Evolutionary conservation across 768 basidiomycete species (phyloP).

Genomic region (Tulasnella sp.): DNA sequence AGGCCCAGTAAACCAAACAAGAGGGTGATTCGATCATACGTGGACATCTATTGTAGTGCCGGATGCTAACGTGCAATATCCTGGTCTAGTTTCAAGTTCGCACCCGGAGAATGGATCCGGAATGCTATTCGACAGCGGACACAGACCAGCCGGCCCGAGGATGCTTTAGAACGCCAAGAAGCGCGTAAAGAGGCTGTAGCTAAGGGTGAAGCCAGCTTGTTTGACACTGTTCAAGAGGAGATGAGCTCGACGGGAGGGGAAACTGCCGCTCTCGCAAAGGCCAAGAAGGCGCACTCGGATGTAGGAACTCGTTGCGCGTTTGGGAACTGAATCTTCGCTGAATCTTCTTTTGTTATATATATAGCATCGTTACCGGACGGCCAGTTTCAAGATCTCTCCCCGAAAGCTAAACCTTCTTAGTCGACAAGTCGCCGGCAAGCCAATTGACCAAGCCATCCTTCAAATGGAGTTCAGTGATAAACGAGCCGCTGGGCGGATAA

Average conservation of each 20-base stretch:
- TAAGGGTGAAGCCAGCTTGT: slow-evolving; percentile 26
- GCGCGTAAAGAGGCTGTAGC: slow-evolving; percentile 22
- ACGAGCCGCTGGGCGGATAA: slow-evolving; percentile 75
- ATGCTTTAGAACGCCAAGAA: slow-evolving; percentile 9
- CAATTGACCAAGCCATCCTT: slow-evolving; percentile 90
- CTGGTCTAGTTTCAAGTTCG: slow-evolving; percentile 18
- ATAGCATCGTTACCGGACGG: slow-evolving; percentile 90
- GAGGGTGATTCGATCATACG: not conserved
- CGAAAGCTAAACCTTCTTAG: slow-evolving; percentile 87
- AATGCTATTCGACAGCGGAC: slow-evolving; percentile 16
- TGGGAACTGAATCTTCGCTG: not conserved
- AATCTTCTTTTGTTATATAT: not conserved
- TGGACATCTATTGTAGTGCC: too few relatives aligned
- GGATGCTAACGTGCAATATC: not conserved
- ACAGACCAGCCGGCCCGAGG: slow-evolving; percentile 10
- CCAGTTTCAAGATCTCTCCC: slow-evolving; percentile 83
- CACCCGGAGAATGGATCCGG: slow-evolving; percentile 18
- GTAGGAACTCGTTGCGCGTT: not conserved
- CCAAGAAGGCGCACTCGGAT: not conserved
- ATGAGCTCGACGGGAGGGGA: slow-evolving; percentile 1
- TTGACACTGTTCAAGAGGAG: slow-evolving; percentile 19
- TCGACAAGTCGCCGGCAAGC: slow-evolving; percentile 81
- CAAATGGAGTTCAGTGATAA: slow-evolving; percentile 98
- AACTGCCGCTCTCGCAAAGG: not conserved
- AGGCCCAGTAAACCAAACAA: not conserved